These are phyloP conservation scores for Aureobasidium namibiae DNA, from an alignment of 2,329 filamentous ascomycete genomes.

Conservation along the genomic window DNA sequence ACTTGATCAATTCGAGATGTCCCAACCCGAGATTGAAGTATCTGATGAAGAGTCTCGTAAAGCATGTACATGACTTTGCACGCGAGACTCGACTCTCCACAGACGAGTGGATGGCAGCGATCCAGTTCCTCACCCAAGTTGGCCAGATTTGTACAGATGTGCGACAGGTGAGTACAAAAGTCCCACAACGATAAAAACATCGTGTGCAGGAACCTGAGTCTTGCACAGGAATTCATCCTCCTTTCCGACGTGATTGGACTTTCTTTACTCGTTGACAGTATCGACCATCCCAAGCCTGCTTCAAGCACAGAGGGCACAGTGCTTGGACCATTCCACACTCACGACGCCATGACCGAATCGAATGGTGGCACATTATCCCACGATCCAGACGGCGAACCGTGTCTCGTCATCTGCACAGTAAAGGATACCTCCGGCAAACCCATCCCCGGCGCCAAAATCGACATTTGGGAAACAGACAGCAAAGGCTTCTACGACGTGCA, in stretches of 20 bases:
- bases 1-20: conserved; percentile 65
- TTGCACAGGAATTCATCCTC: not conserved
- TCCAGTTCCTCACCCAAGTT: conserved; percentile 62
- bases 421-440: not conserved
- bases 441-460: not conserved
- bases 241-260: conserved; percentile 3
- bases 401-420: not conserved
- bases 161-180: conserved; percentile 29
- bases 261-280: not conserved
- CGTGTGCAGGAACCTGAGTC: too few relatives aligned
- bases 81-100: conserved; percentile 68
- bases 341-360: not conserved
- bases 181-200: not conserved
- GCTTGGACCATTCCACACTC: conserved; percentile 5
- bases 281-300: conserved; percentile 1
- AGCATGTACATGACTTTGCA: conserved; percentile 74
- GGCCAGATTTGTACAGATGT: conserved; percentile 68
- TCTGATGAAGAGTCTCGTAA: conserved; percentile 65
- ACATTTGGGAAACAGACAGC: conserved; percentile 4
- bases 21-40: conserved; percentile 59
- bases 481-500: conserved; percentile 10
- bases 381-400: not conserved
- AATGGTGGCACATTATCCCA: not conserved
- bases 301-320: conserved; percentile 1
- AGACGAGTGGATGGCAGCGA: conserved; percentile 67